A percentile compares a stretch with the other conserved stretches of the same genome.
phyloP scores from a whole-genome alignment of 148 eudicot species.

The Fallopia convolvulus region DNA sequence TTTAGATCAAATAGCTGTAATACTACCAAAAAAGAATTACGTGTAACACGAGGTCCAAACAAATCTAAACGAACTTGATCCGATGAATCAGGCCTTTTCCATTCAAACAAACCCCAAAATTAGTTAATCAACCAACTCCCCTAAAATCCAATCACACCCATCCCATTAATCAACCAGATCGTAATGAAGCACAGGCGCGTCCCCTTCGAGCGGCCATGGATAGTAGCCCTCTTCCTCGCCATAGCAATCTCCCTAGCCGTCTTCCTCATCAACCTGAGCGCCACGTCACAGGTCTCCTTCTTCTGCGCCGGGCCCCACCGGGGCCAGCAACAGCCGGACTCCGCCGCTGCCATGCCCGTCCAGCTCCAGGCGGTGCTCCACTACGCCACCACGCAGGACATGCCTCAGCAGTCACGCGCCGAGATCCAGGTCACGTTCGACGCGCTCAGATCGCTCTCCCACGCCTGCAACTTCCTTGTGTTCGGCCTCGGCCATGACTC shows the following conservation, averaged over 20 bases:
- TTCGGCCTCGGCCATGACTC: conserved; percentile 57
- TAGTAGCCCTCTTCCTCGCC: conserved; percentile 5
- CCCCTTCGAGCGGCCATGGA: conserved; percentile 12
- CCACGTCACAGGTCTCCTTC: conserved; percentile 14
- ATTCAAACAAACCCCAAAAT: not conserved
- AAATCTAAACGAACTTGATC: not conserved
- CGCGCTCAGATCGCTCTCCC: conserved; percentile 18
- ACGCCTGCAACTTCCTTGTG: conserved; percentile 42
- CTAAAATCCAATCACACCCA: not conserved
- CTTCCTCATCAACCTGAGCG: conserved; percentile 11
- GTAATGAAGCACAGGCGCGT: conserved; percentile 9
- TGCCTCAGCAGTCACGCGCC: conserved; percentile 31
- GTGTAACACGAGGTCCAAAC: not conserved
- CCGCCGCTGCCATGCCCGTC: not conserved
- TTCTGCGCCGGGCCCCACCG: not conserved
- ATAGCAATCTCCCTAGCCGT: not conserved
- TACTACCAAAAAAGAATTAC: conserved; percentile 9
- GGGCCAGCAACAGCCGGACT: not conserved
- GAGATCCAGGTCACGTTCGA: conserved; percentile 42
- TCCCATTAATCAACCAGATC: not conserved
- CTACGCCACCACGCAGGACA: conserved; percentile 39
- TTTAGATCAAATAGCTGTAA: no score
- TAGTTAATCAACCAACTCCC: not conserved
- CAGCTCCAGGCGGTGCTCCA: conserved; percentile 44
- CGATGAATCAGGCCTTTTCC: conserved; percentile 6